These are phyloP conservation scores for Onygenales sp. DNA, from an alignment of 2,329 filamentous ascomycete genomes.

Conservation along the genomic window DNA sequence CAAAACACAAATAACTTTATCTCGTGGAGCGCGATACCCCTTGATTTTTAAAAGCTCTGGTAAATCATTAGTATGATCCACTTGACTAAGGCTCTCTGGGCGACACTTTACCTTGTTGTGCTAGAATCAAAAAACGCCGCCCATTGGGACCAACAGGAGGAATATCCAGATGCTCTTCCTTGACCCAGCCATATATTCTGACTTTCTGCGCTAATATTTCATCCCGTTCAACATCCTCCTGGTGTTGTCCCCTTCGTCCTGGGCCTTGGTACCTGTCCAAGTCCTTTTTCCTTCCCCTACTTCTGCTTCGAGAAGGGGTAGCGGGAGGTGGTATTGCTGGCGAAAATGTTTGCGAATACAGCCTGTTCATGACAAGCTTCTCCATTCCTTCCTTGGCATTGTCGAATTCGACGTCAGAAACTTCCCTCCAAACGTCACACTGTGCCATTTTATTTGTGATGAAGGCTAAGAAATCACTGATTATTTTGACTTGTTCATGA, in stretches of 20 bases:
- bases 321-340: constrained; percentile 80
- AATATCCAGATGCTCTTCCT: constrained; percentile 89
- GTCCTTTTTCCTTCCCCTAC: constrained; percentile 58
- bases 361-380: constrained; percentile 95
- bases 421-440: constrained; percentile 92
- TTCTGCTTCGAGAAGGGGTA: constrained; percentile 47
- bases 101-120: constrained; percentile 63
- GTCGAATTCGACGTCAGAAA: constrained; percentile 94
- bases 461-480: constrained; percentile 89
- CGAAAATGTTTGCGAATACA: constrained; percentile 94
- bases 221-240: constrained; percentile 94
- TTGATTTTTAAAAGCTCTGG: constrained; percentile 90
- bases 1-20: constrained; percentile 96
- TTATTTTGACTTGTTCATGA: constrained; percentile 98
- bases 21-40: constrained; percentile 88
- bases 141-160: constrained; percentile 75
- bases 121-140: constrained; percentile 74
- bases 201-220: constrained; percentile 96
- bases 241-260: constrained; percentile 87
- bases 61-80: constrained; percentile 14
- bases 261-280: constrained; percentile 62
- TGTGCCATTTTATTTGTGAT: constrained; percentile 97
- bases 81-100: neutral
- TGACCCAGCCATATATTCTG: constrained; percentile 91
- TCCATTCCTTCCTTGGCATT: constrained; percentile 99